Conservation (phyloP, 1,284 basidiomycete genomes). For the Malassezia cuniculi region DNA sequence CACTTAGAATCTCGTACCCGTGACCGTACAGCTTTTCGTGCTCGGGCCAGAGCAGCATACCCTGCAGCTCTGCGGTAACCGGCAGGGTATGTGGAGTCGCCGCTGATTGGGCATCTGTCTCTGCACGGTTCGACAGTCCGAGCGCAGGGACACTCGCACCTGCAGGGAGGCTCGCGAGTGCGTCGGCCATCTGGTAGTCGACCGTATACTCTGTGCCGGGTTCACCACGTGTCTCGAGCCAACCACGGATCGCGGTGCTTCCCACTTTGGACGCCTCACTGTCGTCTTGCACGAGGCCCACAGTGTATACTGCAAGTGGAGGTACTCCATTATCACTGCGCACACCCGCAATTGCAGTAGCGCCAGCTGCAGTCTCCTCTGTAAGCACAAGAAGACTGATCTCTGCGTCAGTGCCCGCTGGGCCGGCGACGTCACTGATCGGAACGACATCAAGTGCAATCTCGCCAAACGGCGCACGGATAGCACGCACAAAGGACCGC, state of each 20-base stretch:
- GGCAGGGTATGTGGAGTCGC: slow-evolving; percentile 44
- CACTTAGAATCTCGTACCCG: slow-evolving; percentile 68
- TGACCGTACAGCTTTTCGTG: slow-evolving; percentile 93
- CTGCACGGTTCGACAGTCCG: slow-evolving; percentile 40
- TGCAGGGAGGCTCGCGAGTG: slow-evolving; percentile 14
- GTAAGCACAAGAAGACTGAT: slow-evolving; percentile 35
- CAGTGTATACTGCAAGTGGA: slow-evolving; percentile 23
- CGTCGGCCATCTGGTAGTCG: slow-evolving; percentile 6
- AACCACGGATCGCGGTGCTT: slow-evolving; percentile 37
- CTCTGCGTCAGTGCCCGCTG: slow-evolving; percentile 30
- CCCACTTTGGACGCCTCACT: slow-evolving; percentile 40
- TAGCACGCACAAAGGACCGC: slow-evolving; percentile 24
- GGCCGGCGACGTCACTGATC: slow-evolving; percentile 35
- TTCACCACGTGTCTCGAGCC: slow-evolving; percentile 16
- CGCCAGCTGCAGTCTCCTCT: slow-evolving; percentile 37
- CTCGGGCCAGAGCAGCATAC: slow-evolving; percentile 87
- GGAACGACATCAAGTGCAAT: slow-evolving; percentile 25
- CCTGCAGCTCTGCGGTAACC: slow-evolving; percentile 56
- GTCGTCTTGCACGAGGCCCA: slow-evolving; percentile 30
- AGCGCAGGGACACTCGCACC: slow-evolving; percentile 37
- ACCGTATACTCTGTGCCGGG: slow-evolving; percentile 2
- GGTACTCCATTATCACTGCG: slow-evolving; percentile 23
- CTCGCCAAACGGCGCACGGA: slow-evolving; percentile 14
- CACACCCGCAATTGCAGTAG: slow-evolving; percentile 23
- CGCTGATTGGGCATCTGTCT: slow-evolving; percentile 12